Conservation (phyloP, 73 alveolate species). For the Symbiodinium natans region DNA sequence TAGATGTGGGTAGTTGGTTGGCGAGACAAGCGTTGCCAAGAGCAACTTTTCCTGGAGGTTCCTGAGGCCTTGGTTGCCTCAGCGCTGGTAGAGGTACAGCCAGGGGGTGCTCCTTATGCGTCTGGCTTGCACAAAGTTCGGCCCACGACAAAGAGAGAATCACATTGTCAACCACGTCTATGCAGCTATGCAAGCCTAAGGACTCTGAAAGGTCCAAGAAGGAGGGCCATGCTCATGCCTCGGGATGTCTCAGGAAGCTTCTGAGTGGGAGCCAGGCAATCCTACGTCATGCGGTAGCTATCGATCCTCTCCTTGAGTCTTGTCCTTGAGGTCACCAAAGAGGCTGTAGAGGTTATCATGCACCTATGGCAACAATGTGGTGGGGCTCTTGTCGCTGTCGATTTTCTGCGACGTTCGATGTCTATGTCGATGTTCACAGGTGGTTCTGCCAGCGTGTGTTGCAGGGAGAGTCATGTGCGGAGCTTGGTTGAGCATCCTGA, state of each 20-base stretch:
- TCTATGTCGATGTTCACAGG: conserved; percentile 9
- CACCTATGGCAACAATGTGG: conserved; percentile 70
- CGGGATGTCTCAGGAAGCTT: background rate
- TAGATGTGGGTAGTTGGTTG: too few species aligned
- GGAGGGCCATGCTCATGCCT: background rate
- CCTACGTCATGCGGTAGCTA: too few species aligned
- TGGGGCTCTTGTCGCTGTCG: background rate
- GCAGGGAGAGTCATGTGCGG: conserved; percentile 61
- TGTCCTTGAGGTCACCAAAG: conserved; percentile 70
- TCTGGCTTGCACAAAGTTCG: background rate
- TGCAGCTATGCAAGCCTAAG: background rate
- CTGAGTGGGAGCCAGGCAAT: too few species aligned
- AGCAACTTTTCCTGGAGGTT: conserved; percentile 22
- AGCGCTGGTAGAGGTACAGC: conserved; percentile 58
- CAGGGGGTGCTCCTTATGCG: background rate
- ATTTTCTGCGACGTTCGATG: background rate
- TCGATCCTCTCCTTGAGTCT: too few species aligned
- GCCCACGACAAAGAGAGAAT: background rate
- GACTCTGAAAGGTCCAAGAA: background rate
- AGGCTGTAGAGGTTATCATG: conserved; percentile 61
- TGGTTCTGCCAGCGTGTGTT: conserved; percentile 86
- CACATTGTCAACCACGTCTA: background rate
- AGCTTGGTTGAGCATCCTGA: background rate
- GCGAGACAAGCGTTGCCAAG: too few species aligned
- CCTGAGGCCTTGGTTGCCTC: conserved; percentile 64